Evolutionary conservation across 2,329 filamentous ascomycete species (phyloP).

Genomic region (Lasiodiplodia gonubiensis): DNA sequence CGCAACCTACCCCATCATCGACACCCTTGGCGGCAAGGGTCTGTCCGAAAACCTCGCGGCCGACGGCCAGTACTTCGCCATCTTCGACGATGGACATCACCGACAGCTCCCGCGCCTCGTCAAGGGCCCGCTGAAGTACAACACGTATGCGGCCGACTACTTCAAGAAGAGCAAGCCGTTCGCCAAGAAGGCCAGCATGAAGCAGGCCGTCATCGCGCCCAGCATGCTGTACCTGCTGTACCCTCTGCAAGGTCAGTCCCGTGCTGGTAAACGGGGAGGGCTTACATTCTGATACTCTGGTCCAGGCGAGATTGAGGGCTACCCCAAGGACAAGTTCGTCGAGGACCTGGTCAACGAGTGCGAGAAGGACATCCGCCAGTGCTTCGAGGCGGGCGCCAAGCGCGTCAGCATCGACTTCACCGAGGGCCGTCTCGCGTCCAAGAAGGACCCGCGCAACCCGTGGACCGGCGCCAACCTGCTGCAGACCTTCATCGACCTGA

Average conservation of each 20-base stretch:
- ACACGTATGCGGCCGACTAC: constrained; percentile 42
- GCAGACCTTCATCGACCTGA: constrained; percentile 41
- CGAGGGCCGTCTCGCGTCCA: constrained; percentile 40
- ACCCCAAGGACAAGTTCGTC: constrained; percentile 38
- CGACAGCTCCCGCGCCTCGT: constrained; percentile 39
- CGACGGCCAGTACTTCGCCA: constrained; percentile 43
- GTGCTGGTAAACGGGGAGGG: too few species aligned
- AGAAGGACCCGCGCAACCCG: constrained; percentile 41
- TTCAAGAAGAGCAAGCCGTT: constrained; percentile 36
- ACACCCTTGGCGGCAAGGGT: constrained; percentile 41
- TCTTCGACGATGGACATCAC: constrained; percentile 42
- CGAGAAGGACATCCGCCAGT: constrained; percentile 43
- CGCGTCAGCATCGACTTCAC: constrained; percentile 44
- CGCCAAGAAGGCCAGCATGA: constrained; percentile 36
- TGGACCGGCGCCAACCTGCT: constrained; percentile 41
- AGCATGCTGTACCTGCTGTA: constrained; percentile 44
- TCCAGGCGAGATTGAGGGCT: constrained; percentile 37
- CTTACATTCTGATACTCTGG: not conserved
- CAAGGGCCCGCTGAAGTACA: constrained; percentile 39
- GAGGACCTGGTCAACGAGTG: constrained; percentile 42
- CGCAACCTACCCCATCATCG: constrained; percentile 41
- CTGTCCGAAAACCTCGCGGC: constrained; percentile 37
- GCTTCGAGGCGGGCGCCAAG: constrained; percentile 41
- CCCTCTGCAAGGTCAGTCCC: constrained; percentile 34
- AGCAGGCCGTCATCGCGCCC: constrained; percentile 43